phyloP scores from a whole-genome alignment of 306 rosid genomes.

The Dryas octopetala region DNA sequence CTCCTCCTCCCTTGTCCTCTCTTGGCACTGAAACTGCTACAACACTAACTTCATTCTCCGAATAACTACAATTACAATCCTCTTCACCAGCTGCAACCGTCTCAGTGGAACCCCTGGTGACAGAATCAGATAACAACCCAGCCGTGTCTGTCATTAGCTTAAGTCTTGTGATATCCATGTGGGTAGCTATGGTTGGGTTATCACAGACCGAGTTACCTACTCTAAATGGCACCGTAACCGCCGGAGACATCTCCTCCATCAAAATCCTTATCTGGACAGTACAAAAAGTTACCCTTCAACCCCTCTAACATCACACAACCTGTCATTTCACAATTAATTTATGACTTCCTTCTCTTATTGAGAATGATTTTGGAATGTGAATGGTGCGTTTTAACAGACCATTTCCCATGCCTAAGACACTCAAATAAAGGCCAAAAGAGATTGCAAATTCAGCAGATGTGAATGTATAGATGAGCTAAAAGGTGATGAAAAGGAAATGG shows the following conservation, averaged over 20 bases:
- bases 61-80: conserved; percentile 43
- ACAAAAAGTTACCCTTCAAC: conserved; percentile 56
- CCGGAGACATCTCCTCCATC: conserved; percentile 79
- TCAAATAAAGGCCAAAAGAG: conserved; percentile 31
- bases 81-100: conserved; percentile 40
- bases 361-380: conserved; percentile 54
- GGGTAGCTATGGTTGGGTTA: conserved; percentile 52
- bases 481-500: conserved; percentile 47
- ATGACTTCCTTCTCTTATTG: conserved; percentile 46
- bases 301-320: conserved; percentile 54
- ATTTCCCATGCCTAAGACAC: conserved; percentile 59
- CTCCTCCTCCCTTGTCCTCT: conserved; percentile 39
- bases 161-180: conserved; percentile 67
- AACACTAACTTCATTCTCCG: conserved; percentile 44
- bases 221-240: conserved; percentile 62
- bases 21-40: conserved; percentile 28
- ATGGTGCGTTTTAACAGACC: conserved; percentile 42
- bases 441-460: conserved; percentile 40
- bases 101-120: conserved; percentile 47
- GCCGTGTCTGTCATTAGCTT: conserved; percentile 65
- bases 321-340: conserved; percentile 64
- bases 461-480: conserved; percentile 47
- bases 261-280: conserved; percentile 54
- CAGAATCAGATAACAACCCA: conserved; percentile 55
- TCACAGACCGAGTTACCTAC: conserved; percentile 81